These are phyloP conservation scores for Didymella glomerata DNA, from an alignment of 2,329 filamentous ascomycete species.

Conservation along the genomic window DNA sequence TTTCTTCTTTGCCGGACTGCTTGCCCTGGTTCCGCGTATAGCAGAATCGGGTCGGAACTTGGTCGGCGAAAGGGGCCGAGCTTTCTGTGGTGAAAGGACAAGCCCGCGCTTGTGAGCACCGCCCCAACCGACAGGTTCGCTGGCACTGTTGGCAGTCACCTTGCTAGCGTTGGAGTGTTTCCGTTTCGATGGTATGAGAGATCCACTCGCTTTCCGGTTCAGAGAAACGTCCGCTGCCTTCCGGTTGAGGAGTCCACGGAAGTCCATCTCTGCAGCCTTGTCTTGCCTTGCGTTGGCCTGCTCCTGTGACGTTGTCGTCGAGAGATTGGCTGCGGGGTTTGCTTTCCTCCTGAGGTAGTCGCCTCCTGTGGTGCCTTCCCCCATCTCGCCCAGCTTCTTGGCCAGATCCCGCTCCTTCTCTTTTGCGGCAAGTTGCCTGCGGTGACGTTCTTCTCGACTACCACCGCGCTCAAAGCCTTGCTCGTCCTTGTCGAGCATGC, in stretches of 20 bases:
- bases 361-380: conserved; percentile 68
- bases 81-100: conserved; percentile 47
- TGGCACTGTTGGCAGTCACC: conserved; percentile 37
- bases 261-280: conserved; percentile 35
- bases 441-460: conserved; percentile 71
- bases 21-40: conserved; percentile 39
- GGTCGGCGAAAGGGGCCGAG: conserved; percentile 23
- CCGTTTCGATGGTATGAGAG: conserved; percentile 53
- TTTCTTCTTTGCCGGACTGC: conserved; percentile 57
- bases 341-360: conserved; percentile 70
- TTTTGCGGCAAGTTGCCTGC: conserved; percentile 69
- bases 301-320: conserved; percentile 30
- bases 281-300: conserved; percentile 27
- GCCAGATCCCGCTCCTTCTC: conserved; percentile 79
- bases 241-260: conserved; percentile 56
- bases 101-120: conserved; percentile 55
- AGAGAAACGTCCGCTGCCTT: conserved; percentile 55
- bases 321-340: conserved; percentile 30
- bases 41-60: conserved; percentile 27
- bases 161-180: conserved; percentile 48
- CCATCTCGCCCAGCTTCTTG: conserved; percentile 70
- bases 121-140: conserved; percentile 59
- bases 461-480: conserved; percentile 57
- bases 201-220: conserved; percentile 16
- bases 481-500: conserved; percentile 69